phyloP scores from a whole-genome alignment of 441 rosid genomes.

The Corymbia calophylla region DNA sequence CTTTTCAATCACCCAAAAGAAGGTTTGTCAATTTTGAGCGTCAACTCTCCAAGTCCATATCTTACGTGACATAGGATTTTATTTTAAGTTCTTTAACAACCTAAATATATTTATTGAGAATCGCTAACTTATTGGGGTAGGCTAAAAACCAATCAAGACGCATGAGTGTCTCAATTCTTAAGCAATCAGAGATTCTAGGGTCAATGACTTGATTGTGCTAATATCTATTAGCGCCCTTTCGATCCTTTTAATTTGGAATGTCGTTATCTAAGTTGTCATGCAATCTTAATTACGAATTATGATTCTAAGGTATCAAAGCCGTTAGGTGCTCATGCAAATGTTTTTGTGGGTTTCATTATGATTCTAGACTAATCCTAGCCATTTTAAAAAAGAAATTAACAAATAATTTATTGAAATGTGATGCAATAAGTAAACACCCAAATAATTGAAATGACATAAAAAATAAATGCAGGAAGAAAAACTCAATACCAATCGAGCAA shows the following conservation, averaged over 20 bases:
- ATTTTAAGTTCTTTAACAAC: too few species aligned
- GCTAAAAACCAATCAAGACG: rapidly evolving
- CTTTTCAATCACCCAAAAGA: not conserved
- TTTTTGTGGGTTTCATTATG: not conserved
- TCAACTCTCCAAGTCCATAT: not conserved
- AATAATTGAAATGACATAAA: not conserved
- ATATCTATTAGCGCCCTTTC: not conserved
- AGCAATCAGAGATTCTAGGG: not conserved
- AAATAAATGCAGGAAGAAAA: not conserved
- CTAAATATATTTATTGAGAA: too few species aligned
- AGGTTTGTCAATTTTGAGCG: rapidly evolving
- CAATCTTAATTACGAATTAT: not conserved
- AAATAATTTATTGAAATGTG: not conserved
- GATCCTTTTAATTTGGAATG: not conserved
- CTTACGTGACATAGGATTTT: too few species aligned
- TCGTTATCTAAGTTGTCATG: too few species aligned
- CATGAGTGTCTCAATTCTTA: not conserved
- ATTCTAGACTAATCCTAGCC: too few species aligned
- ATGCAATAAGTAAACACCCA: not conserved
- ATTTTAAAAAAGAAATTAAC: too few species aligned
- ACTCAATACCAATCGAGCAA: rapidly evolving
- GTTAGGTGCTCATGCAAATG: not conserved
- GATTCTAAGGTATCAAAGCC: not conserved
- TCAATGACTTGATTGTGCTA: rapidly evolving
- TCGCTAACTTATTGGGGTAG: not conserved